Conservation (phyloP, 2,329 filamentous ascomycete genomes). For the Lizonia empirigonia region DNA sequence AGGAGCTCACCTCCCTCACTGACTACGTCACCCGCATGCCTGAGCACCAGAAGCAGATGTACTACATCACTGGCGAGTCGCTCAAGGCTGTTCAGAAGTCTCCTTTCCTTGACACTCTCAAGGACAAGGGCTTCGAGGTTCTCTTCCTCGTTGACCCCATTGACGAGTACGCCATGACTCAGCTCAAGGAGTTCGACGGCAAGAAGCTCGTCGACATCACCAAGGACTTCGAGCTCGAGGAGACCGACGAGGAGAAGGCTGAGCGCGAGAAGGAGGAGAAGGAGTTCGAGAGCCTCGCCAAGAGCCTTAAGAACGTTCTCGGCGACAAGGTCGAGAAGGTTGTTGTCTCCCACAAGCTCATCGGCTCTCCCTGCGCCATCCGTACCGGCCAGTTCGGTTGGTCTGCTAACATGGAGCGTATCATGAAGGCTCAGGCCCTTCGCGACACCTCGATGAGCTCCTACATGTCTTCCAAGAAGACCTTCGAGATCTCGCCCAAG, state of each 20-base stretch:
- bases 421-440: slow-evolving; percentile 99
- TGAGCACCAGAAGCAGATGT: slow-evolving; percentile 99
- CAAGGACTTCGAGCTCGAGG: slow-evolving; percentile 99
- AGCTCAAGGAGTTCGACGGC: slow-evolving; percentile 99
- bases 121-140: slow-evolving; percentile 99
- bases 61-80: slow-evolving; percentile 99
- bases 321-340: slow-evolving; percentile 99
- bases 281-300: slow-evolving; percentile 93
- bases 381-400: slow-evolving; percentile 99
- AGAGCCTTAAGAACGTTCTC: slow-evolving; percentile 98
- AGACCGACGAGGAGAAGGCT: slow-evolving; percentile 99
- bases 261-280: slow-evolving; percentile 95
- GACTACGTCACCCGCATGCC: slow-evolving; percentile 99
- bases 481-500: slow-evolving; percentile 99
- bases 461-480: slow-evolving; percentile 99
- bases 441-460: slow-evolving; percentile 99
- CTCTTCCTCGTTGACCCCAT: slow-evolving; percentile 99
- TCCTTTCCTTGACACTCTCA: slow-evolving; percentile 97
- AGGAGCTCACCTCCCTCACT: slow-evolving; percentile 89
- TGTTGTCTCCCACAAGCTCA: slow-evolving; percentile 96
- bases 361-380: slow-evolving; percentile 94
- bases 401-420: slow-evolving; percentile 99
- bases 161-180: slow-evolving; percentile 98
- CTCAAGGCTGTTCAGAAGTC: slow-evolving; percentile 98
- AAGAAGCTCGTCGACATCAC: slow-evolving; percentile 99